Evolutionary conservation across 306 rosid genomes (phyloP).

Genomic region (Cicer cuneatum): DNA sequence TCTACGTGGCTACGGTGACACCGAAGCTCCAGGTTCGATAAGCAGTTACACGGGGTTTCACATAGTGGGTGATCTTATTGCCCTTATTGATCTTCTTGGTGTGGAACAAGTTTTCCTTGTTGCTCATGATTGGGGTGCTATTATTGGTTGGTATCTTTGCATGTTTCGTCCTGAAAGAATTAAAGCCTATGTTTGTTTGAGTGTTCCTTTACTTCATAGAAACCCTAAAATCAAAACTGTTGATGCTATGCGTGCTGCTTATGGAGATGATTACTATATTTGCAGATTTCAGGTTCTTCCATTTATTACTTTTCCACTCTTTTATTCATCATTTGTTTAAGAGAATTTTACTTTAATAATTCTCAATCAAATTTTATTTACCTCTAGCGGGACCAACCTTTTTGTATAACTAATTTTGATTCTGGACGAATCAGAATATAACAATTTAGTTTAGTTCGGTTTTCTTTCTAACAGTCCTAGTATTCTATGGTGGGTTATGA

Average conservation of each 20-base stretch:
- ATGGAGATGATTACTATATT: slow-evolving; percentile 50
- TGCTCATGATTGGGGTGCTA: slow-evolving; percentile 58
- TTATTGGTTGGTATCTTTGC: slow-evolving; percentile 52
- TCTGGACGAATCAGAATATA: no score
- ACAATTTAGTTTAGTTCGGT: no score
- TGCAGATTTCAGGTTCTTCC: slow-evolving; percentile 52
- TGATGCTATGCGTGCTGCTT: slow-evolving; percentile 38
- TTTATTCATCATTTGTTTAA: no score
- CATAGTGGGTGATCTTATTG: slow-evolving; percentile 48
- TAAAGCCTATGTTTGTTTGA: slow-evolving; percentile 50
- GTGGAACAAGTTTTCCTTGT: slow-evolving; percentile 46
- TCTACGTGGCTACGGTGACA: slow-evolving; percentile 53
- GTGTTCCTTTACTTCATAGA: slow-evolving; percentile 39
- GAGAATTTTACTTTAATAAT: no score
- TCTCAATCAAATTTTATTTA: no score
- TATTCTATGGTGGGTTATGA: no score
- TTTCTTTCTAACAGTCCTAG: no score
- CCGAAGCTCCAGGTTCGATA: slow-evolving; percentile 10
- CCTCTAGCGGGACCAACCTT: no score
- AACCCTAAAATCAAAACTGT: slow-evolving; percentile 18
- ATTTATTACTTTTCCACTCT: not conserved
- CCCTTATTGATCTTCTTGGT: slow-evolving; percentile 37
- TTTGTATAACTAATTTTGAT: no score
- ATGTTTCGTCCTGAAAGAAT: slow-evolving; percentile 49
- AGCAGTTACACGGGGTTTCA: slow-evolving; percentile 37